A percentile compares a stretch with the other conserved stretches of the same genome.
These are phyloP conservation scores for Chaetomium globosum DNA, from an alignment of 2,329 filamentous ascomycete genomes.

Conservation along the genomic window DNA sequence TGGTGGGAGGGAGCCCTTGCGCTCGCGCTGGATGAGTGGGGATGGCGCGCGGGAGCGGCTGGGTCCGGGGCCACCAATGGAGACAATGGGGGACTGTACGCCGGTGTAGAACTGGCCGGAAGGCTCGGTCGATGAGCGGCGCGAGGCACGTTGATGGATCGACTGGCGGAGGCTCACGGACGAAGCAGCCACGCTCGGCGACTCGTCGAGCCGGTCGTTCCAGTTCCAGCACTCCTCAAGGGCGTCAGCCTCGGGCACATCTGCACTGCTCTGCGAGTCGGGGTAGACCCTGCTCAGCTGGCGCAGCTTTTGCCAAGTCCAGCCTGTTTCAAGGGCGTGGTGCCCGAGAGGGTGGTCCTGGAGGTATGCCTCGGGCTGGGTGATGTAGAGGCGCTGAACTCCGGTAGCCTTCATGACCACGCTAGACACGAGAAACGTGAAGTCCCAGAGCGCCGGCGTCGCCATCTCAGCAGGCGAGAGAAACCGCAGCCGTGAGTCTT, in stretches of 20 bases:
- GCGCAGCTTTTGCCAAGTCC: conserved; percentile 72
- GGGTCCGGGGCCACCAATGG: conserved; percentile 45
- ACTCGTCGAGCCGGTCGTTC: conserved; percentile 65
- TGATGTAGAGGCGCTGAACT: conserved; percentile 70
- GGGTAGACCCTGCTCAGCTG: conserved; percentile 61
- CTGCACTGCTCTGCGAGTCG: conserved; percentile 48
- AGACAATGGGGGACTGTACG: conserved; percentile 43
- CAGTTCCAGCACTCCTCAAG: conserved; percentile 69
- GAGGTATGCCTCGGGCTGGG: conserved; percentile 72
- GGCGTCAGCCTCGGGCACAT: conserved; percentile 63
- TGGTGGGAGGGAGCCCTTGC: conserved; percentile 50
- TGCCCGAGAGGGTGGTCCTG: conserved; percentile 54
- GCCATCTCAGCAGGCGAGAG: conserved; percentile 72
- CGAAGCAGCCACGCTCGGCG: conserved; percentile 49
- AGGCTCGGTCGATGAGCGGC: conserved; percentile 48
- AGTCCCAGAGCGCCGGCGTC: conserved; percentile 71
- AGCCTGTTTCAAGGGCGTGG: conserved; percentile 56
- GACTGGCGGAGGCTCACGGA: conserved; percentile 49
- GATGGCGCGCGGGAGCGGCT: conserved; percentile 47
- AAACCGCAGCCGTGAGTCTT: conserved; percentile 71
- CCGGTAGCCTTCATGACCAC: conserved; percentile 72
- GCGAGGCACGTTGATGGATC: conserved; percentile 43
- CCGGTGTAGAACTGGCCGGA: conserved; percentile 47
- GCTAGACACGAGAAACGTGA: conserved; percentile 68
- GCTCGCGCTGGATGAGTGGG: conserved; percentile 45